Percentiles rank a stretch among this genome's conserved stretches.
These are phyloP conservation scores for Mallotus nudiflorus DNA, from an alignment of 345 rosid genomes.

Conservation along the genomic window DNA sequence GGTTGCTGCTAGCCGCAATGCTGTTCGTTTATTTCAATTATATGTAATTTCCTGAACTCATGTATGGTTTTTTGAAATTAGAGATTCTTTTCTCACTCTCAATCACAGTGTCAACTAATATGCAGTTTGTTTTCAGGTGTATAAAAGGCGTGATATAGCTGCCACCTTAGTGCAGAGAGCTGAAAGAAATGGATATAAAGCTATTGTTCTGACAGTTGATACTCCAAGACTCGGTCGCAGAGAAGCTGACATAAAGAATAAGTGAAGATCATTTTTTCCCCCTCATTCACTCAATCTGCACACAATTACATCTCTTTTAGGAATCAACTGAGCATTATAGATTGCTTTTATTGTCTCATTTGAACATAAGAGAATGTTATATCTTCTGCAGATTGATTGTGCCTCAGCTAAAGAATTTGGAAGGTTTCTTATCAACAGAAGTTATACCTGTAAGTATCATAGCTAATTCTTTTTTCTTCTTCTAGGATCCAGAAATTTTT, in stretches of 20 bases:
- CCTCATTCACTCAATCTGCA: neutral
- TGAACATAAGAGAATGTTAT: no score
- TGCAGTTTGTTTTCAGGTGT: slow-evolving; percentile 43
- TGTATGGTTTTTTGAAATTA: neutral
- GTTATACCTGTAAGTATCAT: no score
- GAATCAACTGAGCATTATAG: no score
- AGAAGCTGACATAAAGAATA: slow-evolving; percentile 89
- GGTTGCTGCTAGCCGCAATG: slow-evolving; percentile 54
- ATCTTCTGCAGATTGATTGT: no score
- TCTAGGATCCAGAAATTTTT: no score
- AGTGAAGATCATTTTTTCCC: slow-evolving; percentile 36
- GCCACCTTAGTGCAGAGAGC: slow-evolving; percentile 69
- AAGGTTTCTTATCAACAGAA: no score
- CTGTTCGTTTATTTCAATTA: slow-evolving; percentile 78
- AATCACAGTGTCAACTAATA: neutral
- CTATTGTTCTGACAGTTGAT: slow-evolving; percentile 81
- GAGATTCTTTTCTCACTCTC: neutral
- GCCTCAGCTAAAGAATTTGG: no score
- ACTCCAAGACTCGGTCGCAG: slow-evolving; percentile 78
- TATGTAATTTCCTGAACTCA: slow-evolving; percentile 41
- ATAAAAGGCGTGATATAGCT: slow-evolving; percentile 57
- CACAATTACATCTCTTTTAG: no score
- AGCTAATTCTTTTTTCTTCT: no score
- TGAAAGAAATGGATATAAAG: slow-evolving; percentile 77
- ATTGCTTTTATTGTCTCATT: no score